Base-by-base conservation (phyloP, 345 rosid species). In the Citropsis articulata region DNA sequence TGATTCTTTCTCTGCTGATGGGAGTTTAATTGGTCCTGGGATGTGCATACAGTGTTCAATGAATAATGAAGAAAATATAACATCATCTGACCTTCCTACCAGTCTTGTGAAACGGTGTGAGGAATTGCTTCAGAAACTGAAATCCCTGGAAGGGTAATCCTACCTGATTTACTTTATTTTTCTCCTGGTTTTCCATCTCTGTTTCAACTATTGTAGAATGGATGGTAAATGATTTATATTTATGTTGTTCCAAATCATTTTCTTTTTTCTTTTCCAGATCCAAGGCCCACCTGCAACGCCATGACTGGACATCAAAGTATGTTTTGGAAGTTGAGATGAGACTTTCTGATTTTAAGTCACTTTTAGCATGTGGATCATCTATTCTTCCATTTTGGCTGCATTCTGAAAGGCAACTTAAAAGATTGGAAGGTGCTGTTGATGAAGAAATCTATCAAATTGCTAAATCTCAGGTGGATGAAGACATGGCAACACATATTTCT, bases 301-400 rank as follows among this genome's bases (percentile, higher is more conserved):
- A 69, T 77, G 90, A 86, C 77, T 83, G 86, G 90, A 78, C 89
- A 62, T 81, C 85, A 59, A 91, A 86, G 80, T 91, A 88, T 82
- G 81, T 82, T 71, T 70, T 86, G 56, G 99, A 96, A 89, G 79
- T 88, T 77, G 94, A 94, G 85, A 85, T 90, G 62, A 92, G 99
- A 81, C 93, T 91, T 83, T 91, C 91, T 70, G 98, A 96, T 85
- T 83, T 91, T 65, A 89, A 85, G 78, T 87, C 95, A 16, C 97
- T 96, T 77, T 79, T 83, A 61, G 75, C 81, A 9, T 76, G 85
- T 72, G 91, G 90, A 69, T 81, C 89, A 31, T 83, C 89, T 67
- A 77, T 96, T 82, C 87, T 81, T 65, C 90, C 98, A 2, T 96
- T 90, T 82, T 96, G 99, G 99, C 81, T 75, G 48, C 96, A 94